Conservation (phyloP, 2,329 filamentous ascomycete species). For the Cladosporium sphaerospermum region DNA sequence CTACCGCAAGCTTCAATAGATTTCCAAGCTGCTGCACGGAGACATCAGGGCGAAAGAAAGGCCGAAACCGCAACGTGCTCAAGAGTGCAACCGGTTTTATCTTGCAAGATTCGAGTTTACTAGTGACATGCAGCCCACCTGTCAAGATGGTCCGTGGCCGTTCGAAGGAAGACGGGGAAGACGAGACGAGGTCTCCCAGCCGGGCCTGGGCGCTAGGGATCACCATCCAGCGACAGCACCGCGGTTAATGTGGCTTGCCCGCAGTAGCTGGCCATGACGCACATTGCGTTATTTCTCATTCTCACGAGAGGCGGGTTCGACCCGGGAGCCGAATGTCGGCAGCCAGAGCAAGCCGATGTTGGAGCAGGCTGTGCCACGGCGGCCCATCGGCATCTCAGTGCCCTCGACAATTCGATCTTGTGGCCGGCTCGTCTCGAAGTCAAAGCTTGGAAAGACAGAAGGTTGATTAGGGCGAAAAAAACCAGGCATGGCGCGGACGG, state of each 20-base stretch:
- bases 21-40: background rate
- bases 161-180: too few species aligned
- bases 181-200: background rate
- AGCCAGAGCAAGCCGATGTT: too few species aligned
- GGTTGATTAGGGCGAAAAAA: too few species aligned
- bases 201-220: background rate
- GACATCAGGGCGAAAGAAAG: background rate
- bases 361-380: too few species aligned
- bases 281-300: background rate
- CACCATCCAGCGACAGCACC: background rate
- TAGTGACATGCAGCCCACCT: background rate
- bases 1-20: constrained; percentile 5
- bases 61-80: background rate
- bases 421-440: too few species aligned
- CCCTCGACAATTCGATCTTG: too few species aligned
- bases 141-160: too few species aligned
- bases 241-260: constrained; percentile 2
- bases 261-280: background rate
- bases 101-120: background rate
- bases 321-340: too few species aligned
- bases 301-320: too few species aligned
- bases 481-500: too few species aligned
- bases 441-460: too few species aligned
- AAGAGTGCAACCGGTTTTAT: background rate
- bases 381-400: too few species aligned